Evolutionary conservation across 2,329 filamentous ascomycete genomes (phyloP), one percentile per base, ranked within the genome.

Genomic region (Monosporascus cannonballus): DNA sequence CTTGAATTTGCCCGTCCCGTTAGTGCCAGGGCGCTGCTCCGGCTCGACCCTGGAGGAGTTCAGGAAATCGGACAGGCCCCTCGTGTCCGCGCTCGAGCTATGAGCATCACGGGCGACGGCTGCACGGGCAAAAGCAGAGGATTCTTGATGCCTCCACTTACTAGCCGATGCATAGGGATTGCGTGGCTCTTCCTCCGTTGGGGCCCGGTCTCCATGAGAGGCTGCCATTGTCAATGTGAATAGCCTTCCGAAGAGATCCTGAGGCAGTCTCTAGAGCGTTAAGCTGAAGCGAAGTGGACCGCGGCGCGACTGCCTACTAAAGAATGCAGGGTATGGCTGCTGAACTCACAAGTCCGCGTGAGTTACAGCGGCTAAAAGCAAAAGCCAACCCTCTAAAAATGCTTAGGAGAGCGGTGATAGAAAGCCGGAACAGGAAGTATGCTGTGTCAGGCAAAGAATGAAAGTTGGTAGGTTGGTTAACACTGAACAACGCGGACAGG

Each of bases 131-230:
- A 75, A 86, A 36, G 79, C 72, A 14, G 72, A 71, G 1, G 83
- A 85, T 64, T 86, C 83, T 64, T 85, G 79, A 63, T 86, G 83
- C 51, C 83, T 78, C 83, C 83, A 86, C 60, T 73, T 73, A 63
- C 71, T 83, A 41, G 75, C 61, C 8, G 82, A 85, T 38, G 77
- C 76, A 62, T 85, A 71, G 3, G 78, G 79, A 61, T 84, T 83
- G 53, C 64, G 62, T 27, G 56, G 69, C 51, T 69, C 67, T 48
- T 69, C 67, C 44, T 68, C 65, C 44, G 57, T 56, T 50, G 59
- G 58, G 36, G 59, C 57, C 37, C 58, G 59, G 46, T 66, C 59
- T 54, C 56, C 47, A 25, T 61, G 53, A 27, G 50, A 51, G 8
- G 59, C 50, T 36, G 62, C 56, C 64, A 66, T 65, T 42, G 27